Evolutionary conservation across 140 eudicot species (phyloP), one percentile per base, ranked within the genome.

Genomic region (Erigeron philadelphicus): DNA sequence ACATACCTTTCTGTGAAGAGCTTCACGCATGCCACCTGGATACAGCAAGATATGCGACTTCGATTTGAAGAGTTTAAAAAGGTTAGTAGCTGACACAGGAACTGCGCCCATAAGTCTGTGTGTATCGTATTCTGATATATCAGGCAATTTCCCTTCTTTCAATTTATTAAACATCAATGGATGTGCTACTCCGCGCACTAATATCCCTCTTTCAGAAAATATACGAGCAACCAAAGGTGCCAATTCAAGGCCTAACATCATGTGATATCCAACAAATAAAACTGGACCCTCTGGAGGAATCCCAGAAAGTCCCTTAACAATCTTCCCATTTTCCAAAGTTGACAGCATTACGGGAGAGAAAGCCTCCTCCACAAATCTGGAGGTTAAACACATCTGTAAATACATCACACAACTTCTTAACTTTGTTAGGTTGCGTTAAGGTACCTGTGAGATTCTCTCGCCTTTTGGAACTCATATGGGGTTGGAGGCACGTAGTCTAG

Each of bases 11-110:
- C 86, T 79, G 60, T 92, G 98, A 79, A 88, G 89, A 52, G 98
- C 98, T 81, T 92, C 98, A 8, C 95, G 86, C 82, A 84, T 67
- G 61, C 97, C 97, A 68, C 97, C 97, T 1, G 97, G 97, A 81
- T 91, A 91, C 49, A 91, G 71, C 17, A 91, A 76, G 41, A 86
- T 75, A 84, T 91, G 91, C 2, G 96, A 88, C 38, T 84, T 86
- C 3, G 77, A 59, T 45, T 88, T 76, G 13, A 86, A 76, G 57
- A 88, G 90, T 76, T 73, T 82, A 77, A 61, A 91, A 31, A 91
- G 84, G 72, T 88, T 91, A 64, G 83, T 65, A 56, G 96, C 74
- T 25, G 96, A 84, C 35, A 88, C 97, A 48, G 97, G 97, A 81
- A 91, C 97, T 35, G 95, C 97, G 31, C 97, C 97, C 95, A 88